Evolutionary conservation across 768 basidiomycete genomes (phyloP).

Genomic region (Hebeloma cylindrosporum): DNA sequence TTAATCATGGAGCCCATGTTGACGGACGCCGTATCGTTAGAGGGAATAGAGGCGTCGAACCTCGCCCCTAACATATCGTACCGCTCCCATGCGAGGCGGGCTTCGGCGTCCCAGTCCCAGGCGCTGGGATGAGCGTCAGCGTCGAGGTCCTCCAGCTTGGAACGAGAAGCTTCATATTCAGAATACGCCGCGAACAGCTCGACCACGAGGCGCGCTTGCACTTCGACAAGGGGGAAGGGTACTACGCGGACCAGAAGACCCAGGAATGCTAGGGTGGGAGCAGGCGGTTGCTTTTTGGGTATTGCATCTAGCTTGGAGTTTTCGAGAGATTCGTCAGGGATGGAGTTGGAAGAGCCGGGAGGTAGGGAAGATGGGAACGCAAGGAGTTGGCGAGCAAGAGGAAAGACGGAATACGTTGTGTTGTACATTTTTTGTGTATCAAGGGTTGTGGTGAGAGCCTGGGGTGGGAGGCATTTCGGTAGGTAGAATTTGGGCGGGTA

Average conservation of each 20-base stretch:
- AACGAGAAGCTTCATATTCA: constrained; percentile 25
- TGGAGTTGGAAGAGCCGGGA: constrained; percentile 29
- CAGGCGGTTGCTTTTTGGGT: constrained; percentile 50
- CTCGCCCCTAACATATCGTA: constrained; percentile 1
- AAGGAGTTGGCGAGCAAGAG: constrained; percentile 69
- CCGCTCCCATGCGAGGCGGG: background rate
- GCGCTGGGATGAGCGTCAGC: constrained; percentile 10
- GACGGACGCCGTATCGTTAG: background rate
- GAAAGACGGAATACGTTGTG: constrained; percentile 66
- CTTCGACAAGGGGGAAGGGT: constrained; percentile 79
- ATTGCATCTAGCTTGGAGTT: background rate
- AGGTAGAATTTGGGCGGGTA: constrained; percentile 28
- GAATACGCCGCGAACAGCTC: constrained; percentile 48
- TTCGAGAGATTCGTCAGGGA: constrained; percentile 40
- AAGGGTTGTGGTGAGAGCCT: constrained; percentile 42
- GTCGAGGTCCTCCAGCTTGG: background rate
- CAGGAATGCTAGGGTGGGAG: constrained; percentile 61
- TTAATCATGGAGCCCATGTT: background rate
- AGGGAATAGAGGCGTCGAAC: background rate
- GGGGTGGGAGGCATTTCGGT: constrained; percentile 32
- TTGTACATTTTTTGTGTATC: constrained; percentile 50
- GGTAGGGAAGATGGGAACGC: constrained; percentile 39
- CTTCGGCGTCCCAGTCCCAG: constrained; percentile 25
- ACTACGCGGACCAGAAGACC: constrained; percentile 58
- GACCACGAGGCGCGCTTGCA: constrained; percentile 66